Evolutionary conservation across 306 rosid species (phyloP), one percentile per base, ranked within the genome.

Genomic region (Corylus heterophylla): DNA sequence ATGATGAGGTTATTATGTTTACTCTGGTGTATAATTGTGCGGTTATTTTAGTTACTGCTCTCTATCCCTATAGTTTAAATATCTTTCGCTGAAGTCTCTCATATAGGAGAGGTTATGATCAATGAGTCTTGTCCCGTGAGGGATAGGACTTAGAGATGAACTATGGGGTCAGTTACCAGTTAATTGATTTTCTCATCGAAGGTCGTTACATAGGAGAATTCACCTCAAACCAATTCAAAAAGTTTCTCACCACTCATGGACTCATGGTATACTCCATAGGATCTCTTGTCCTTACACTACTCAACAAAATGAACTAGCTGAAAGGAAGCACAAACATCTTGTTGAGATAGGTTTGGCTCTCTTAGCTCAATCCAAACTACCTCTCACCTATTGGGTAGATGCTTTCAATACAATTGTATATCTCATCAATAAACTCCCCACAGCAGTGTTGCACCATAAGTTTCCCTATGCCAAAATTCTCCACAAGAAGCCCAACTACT

Each of bases 391-490:
- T 11, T 47, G 71, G 79, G 13, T 44, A 22, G 29, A 75, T n/a
- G 71, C 45, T 0, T 75, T 59, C 27, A 12, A 2, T 1, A 56
- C 71, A 0, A 1, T 1, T 4, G 6, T 58, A 1, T 42, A 39
- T 55, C 54, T 74, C 0, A 55, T 18, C 2, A 74, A 74, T 14
- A 0, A 42, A 29, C 17, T 58, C 2, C 55, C 64, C 16, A 7
- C n/a, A 2, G 2, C 4, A 0, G 4, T 14, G 0, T 18, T 17
- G 5, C 1, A 39, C 2, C 1, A 20, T 37, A n/a, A 10, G 1
- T 16, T 12, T 54, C 39, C 78, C 6, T 54, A 35, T 5, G 2
- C 9, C 1, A 16, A 2, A 0, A 12, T 74, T 5, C 42, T 27
- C 0, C 4, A 59, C 25, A 2, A 7, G 2, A 14, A 20, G 2